These are phyloP conservation scores for Begonia peltatifolia DNA, from an alignment of 306 rosid genomes.

Conservation along the genomic window DNA sequence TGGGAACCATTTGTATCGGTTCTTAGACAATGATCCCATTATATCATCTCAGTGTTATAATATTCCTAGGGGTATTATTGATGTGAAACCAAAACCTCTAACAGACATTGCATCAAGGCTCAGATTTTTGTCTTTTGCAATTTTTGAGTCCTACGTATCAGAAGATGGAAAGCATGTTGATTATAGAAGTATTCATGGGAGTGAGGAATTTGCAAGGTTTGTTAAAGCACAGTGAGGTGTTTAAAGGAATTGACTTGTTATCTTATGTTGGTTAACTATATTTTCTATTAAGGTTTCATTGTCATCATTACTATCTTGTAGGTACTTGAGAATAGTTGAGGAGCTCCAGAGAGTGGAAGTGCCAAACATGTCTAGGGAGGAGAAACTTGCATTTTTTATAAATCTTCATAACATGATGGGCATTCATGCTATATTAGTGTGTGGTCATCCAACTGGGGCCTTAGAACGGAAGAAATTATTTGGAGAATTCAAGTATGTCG, in stretches of 20 bases:
- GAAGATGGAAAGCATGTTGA: constrained; percentile 63
- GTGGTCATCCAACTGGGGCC: constrained; percentile 71
- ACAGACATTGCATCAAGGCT: constrained; percentile 72
- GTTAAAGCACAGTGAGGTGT: constrained; percentile 5
- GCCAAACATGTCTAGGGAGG: constrained; percentile 57
- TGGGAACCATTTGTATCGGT: constrained; percentile 74
- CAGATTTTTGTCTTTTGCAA: constrained; percentile 51
- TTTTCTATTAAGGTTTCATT: constrained; percentile 5
- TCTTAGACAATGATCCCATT: constrained; percentile 73
- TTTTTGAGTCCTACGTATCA: constrained; percentile 69
- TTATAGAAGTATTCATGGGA: constrained; percentile 61
- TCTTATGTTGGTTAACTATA: not conserved
- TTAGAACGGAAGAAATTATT: constrained; percentile 66
- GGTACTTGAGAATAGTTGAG: constrained; percentile 80
- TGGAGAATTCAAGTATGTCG: constrained; percentile 69
- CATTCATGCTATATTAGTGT: constrained; percentile 63
- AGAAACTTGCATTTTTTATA: constrained; percentile 81
- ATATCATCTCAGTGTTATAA: constrained; percentile 73
- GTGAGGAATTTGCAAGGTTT: constrained; percentile 93
- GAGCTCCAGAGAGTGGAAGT: constrained; percentile 91
- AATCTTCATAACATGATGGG: constrained; percentile 96
- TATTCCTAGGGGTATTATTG: constrained; percentile 61
- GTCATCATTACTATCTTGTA: constrained; percentile 16
- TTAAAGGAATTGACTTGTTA: too few species aligned
- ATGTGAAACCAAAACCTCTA: constrained; percentile 63